These are phyloP conservation scores for Pleoardoris graminearum DNA, from an alignment of 2,329 filamentous ascomycete genomes.

Conservation along the genomic window DNA sequence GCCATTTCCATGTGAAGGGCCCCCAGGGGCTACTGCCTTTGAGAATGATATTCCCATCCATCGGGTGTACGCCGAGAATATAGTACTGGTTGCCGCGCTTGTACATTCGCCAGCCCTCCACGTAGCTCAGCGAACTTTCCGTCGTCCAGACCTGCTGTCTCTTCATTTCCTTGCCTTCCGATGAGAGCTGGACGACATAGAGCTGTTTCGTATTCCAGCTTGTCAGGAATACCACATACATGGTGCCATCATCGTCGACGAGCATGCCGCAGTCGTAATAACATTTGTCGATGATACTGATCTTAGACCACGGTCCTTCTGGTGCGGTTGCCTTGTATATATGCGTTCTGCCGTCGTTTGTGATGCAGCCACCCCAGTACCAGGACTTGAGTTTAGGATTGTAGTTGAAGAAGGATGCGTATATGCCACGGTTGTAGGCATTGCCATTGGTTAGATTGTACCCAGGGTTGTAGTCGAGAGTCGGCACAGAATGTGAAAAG, in stretches of 20 bases:
- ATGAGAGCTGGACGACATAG: slow-evolving; percentile 55
- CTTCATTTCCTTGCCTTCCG: slow-evolving; percentile 52
- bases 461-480: slow-evolving; percentile 26
- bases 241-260: slow-evolving; percentile 59
- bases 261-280: slow-evolving; percentile 60
- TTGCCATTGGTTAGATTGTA: slow-evolving; percentile 51
- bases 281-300: slow-evolving; percentile 39
- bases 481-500: slow-evolving; percentile 34
- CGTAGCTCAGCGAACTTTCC: slow-evolving; percentile 43
- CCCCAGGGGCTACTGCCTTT: slow-evolving; percentile 55
- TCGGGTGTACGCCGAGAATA: slow-evolving; percentile 53
- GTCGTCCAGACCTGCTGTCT: slow-evolving; percentile 48
- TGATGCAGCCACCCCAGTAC: slow-evolving; percentile 62
- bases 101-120: slow-evolving; percentile 59
- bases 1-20: slow-evolving; percentile 52
- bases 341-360: slow-evolving; percentile 58
- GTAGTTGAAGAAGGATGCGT: slow-evolving; percentile 57
- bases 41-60: slow-evolving; percentile 50
- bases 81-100: slow-evolving; percentile 58
- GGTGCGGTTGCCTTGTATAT: slow-evolving; percentile 53
- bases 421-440: slow-evolving; percentile 56
- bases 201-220: slow-evolving; percentile 45
- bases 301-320: slow-evolving; percentile 41
- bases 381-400: slow-evolving; percentile 50
- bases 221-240: slow-evolving; percentile 59